Base-by-base conservation (phyloP, 2,329 filamentous ascomycete genomes). In the Rosellinia necatrix region DNA sequence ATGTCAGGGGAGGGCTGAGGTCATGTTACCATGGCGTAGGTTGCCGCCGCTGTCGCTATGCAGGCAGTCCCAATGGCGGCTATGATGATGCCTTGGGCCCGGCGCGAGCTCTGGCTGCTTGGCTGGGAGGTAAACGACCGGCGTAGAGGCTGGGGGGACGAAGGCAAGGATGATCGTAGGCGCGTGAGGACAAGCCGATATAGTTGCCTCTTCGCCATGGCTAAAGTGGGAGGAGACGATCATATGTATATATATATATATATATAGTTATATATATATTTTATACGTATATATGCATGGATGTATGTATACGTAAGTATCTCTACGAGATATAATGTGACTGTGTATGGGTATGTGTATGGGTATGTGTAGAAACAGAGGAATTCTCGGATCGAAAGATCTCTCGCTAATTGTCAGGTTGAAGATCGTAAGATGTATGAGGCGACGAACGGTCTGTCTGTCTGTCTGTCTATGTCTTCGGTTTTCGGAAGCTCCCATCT, bases 131-230 rank as follows among this genome's bases (percentile, higher is more conserved):
- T 60, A 42, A 66, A 66, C 4, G 51, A 34, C 44, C 63, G 63
- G 59, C 60, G 66, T 47, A 63, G 50, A 17, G 53, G 50, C 21
- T 40, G 56, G n/a, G 55, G 43, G 9, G 44, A 53, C 21, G 56
- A 53, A 13, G 56, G 22, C 53, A 57, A 64, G 13, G 53, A 49
- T 19, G 62, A 49, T 30, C 57, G 60, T 48, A 63, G 58, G 32
- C 67, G 66, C 50, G 60, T 57, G 12, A 58, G 58, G 35, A 56
- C 49, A 46, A 66, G 56, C 48, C 62, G 64, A 48, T 52, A 49
- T n/a, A 70, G 41, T 41, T 62, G 64, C 43, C 61, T 53, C 43
- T 59, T 66, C 38, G 65, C 64, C 67, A 70, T 70, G 8, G 34
- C 32, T 53, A 5, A n/a, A 13, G 10, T 21, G 21, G 29, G 15